These are phyloP conservation scores for Schrenkiella parvula DNA, from an alignment of 345 rosid genomes.

Conservation along the genomic window DNA sequence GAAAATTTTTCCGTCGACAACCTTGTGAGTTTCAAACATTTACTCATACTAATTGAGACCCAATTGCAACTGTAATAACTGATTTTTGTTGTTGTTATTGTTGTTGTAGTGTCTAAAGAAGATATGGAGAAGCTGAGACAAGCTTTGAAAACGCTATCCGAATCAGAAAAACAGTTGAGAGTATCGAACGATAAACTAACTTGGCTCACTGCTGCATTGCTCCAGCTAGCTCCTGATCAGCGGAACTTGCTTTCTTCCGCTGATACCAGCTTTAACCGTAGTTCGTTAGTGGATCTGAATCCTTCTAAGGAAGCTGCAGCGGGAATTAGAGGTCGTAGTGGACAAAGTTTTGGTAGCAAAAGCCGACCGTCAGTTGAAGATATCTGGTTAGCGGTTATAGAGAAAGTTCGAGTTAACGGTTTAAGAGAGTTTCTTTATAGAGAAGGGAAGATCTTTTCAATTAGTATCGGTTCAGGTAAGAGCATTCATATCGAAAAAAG, in stretches of 20 bases:
- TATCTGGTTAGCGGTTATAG: constrained; percentile 82
- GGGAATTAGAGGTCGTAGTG: not conserved
- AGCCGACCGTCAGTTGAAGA: constrained; percentile 54
- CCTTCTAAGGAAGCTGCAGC: not conserved
- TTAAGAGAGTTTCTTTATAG: constrained; percentile 64
- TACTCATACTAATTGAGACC: not conserved
- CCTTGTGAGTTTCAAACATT: constrained; percentile 56
- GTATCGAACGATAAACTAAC: constrained; percentile 86
- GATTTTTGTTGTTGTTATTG: not conserved
- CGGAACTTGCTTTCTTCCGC: constrained; percentile 69
- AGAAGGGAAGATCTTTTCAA: constrained; percentile 80
- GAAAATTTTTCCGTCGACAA: constrained; percentile 75
- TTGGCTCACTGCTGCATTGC: constrained; percentile 96
- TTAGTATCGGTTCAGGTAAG: constrained; percentile 87
- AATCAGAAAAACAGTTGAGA: constrained; percentile 96
- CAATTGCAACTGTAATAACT: constrained; percentile 7
- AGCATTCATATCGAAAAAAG: not conserved
- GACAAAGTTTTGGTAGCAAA: constrained; percentile 21
- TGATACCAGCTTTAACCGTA: constrained; percentile 59
- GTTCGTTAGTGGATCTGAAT: constrained; percentile 16
- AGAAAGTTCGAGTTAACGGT: constrained; percentile 46
- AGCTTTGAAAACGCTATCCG: constrained; percentile 87
- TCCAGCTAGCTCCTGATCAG: constrained; percentile 98
- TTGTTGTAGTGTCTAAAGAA: constrained; percentile 70
- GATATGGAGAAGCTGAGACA: constrained; percentile 94